Percentiles rank a stretch among this genome's conserved stretches.
Evolutionary conservation across 352 stramenopile species (phyloP).

Genomic region (Phytophthora chlamydospora): DNA sequence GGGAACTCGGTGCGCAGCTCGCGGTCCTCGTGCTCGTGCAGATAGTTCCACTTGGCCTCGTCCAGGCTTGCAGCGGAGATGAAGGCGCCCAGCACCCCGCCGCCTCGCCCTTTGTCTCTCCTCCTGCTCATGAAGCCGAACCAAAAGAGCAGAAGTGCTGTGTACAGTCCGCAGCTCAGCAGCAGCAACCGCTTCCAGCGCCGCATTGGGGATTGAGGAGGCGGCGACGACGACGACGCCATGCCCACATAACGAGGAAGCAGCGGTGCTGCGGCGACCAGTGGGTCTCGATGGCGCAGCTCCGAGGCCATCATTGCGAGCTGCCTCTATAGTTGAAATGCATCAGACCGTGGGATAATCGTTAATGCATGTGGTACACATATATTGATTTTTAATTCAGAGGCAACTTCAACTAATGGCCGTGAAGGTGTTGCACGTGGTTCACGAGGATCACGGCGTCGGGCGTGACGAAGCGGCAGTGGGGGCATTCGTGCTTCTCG

Average conservation of each 20-base stretch:
- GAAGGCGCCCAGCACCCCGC: background rate
- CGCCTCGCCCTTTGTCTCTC: background rate
- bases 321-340: conserved; percentile 20
- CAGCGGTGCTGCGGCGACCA: background rate
- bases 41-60: conserved; percentile 14
- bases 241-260: conserved; percentile 8
- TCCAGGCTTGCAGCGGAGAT: conserved; percentile 23
- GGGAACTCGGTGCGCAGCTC: conserved; percentile 21
- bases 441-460: conserved; percentile 79
- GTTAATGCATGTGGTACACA: conserved; percentile 16
- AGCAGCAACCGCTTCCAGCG: conserved; percentile 24
- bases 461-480: conserved; percentile 57
- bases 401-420: conserved; percentile 29
- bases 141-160: conserved; percentile 26
- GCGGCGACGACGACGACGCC: background rate
- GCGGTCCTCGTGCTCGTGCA: conserved; percentile 26
- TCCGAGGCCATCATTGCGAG: conserved; percentile 12
- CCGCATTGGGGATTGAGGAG: background rate
- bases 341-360: conserved; percentile 5
- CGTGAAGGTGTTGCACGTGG: conserved; percentile 77
- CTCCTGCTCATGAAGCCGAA: conserved; percentile 2
- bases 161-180: conserved; percentile 23
- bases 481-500: conserved; percentile 63
- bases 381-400: conserved; percentile 5
- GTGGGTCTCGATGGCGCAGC: conserved; percentile 11